A percentile compares a stretch with the other conserved stretches of the same genome.
Evolutionary conservation across 257 asterid species (phyloP).

Genomic region (Jacaranda copaia): DNA sequence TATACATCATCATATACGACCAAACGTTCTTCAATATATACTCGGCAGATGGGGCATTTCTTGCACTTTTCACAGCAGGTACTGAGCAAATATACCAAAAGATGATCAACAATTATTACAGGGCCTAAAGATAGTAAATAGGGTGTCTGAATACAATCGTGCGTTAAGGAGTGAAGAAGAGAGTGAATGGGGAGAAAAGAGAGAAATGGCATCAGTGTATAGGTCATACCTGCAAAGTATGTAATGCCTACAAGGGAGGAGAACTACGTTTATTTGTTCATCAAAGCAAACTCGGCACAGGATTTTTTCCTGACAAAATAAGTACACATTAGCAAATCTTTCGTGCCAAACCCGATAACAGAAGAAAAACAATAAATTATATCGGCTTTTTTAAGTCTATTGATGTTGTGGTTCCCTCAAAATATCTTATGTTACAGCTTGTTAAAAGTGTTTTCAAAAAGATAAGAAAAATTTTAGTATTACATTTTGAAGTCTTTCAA

Average conservation of each 20-base stretch:
- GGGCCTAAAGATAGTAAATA: not conserved
- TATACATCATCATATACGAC: conserved; percentile 81
- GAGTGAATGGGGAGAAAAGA: not conserved
- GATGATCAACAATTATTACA: conserved; percentile 8
- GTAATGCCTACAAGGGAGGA: conserved; percentile 95
- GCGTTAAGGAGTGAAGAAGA: not conserved
- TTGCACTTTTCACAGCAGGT: conserved; percentile 84
- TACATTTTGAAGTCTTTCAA: conserved; percentile 86
- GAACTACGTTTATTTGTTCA: conserved; percentile 75
- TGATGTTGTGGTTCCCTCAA: not conserved
- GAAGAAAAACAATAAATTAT: not conserved
- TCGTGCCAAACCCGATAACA: not conserved
- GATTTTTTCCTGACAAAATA: conserved; percentile 74
- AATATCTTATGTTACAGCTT: not conserved
- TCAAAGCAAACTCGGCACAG: conserved; percentile 96
- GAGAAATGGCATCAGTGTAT: not conserved
- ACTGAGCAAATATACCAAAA: conserved; percentile 47
- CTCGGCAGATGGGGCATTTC: conserved; percentile 93
- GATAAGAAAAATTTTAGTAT: conserved; percentile 20
- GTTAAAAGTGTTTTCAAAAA: not conserved
- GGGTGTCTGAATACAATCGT: not conserved
- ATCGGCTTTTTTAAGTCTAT: not conserved
- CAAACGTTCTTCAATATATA: conserved; percentile 76
- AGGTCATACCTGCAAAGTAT: conserved; percentile 83
- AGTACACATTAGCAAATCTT: conserved; percentile 14